Evolutionary conservation across 1,284 basidiomycete species (phyloP), one percentile per base, ranked within the genome.

Genomic region (Tremellales sp.): DNA sequence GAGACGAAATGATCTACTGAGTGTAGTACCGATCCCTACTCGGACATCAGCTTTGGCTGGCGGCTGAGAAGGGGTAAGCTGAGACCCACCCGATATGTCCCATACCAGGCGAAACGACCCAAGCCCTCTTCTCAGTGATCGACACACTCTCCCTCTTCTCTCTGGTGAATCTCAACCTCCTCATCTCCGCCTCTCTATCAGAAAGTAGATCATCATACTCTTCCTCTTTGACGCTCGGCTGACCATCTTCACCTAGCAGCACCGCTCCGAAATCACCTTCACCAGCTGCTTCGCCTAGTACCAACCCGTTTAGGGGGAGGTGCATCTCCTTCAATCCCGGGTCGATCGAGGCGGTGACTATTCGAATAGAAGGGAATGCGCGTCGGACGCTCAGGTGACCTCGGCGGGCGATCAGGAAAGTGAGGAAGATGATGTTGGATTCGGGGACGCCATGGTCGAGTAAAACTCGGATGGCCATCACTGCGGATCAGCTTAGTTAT

Each of bases 381-480:
- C 81, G 80, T 54, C 84, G 82, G 27, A 89, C 82, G 13, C 83
- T 82, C 19, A 90, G 74, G 13, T 92, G 88, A 21, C 92, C 91
- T 27, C 78, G 79, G 17, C 82, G 80, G 3, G 89, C 85, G 33
- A 93, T 85, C n/a, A 97, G 78, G 75, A 94, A 87, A 0, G 89
- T 85, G 21, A 93, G 81, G 64, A 91, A 90, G 50, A 92, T 82
- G 62, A 92, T 90, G 62, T 85, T 84, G 40, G 85, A 80, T 65
- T 91, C 82, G 37, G 63, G 81, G 7, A 97, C 85, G n/a, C 93
- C 92, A 64, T 98, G 94, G 67, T 98, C 94, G 23, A 97, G 80
- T 15, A 97, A 77, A 4, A 96, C 83, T n/a, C 94, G 85, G 50
- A 98, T 87, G 0, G 91, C 88, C 94, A 97, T 97, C 72, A 79